A percentile compares a stretch with the other conserved stretches of the same genome.
Evolutionary conservation across 179 eudicot genomes (phyloP).

Genomic region (Pouteria campechiana): DNA sequence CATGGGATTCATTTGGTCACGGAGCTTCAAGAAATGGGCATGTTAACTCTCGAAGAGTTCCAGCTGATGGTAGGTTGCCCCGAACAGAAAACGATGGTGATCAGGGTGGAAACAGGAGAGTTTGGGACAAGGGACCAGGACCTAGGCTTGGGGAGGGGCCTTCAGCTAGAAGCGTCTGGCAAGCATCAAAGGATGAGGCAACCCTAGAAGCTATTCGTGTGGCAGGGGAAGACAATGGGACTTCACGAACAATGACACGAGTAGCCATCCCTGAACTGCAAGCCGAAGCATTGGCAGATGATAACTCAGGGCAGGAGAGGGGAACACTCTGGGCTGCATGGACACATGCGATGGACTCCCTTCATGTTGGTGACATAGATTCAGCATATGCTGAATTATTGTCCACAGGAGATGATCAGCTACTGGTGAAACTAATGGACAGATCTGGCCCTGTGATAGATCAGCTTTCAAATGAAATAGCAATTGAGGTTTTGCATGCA

Average conservation of each 20-base stretch:
- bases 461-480: slow-evolving; percentile 66
- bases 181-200: slow-evolving; percentile 98
- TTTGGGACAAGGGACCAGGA: slow-evolving; percentile 70
- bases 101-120: slow-evolving; percentile 56
- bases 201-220: slow-evolving; percentile 89
- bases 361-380: slow-evolving; percentile 78
- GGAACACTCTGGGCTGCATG: slow-evolving; percentile 81
- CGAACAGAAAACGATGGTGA: slow-evolving; percentile 54
- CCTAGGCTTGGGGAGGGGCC: slow-evolving; percentile 94
- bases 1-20: slow-evolving; percentile 58
- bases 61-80: slow-evolving; percentile 51
- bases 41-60: slow-evolving; percentile 47
- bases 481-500: slow-evolving; percentile 60
- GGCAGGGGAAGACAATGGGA: slow-evolving; percentile 83
- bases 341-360: slow-evolving; percentile 95
- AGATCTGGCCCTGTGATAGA: slow-evolving; percentile 67
- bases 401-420: slow-evolving; percentile 62
- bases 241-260: slow-evolving; percentile 44
- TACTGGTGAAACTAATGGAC: slow-evolving; percentile 84
- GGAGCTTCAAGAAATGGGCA: slow-evolving; percentile 55
- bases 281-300: slow-evolving; percentile 66
- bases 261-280: slow-evolving; percentile 66
- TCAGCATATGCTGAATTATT: slow-evolving; percentile 78
- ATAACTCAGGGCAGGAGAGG: slow-evolving; percentile 43
- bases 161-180: slow-evolving; percentile 98